These are phyloP conservation scores for Mycena olivaceomarginata DNA, from an alignment of 768 basidiomycete species.

Conservation along the genomic window DNA sequence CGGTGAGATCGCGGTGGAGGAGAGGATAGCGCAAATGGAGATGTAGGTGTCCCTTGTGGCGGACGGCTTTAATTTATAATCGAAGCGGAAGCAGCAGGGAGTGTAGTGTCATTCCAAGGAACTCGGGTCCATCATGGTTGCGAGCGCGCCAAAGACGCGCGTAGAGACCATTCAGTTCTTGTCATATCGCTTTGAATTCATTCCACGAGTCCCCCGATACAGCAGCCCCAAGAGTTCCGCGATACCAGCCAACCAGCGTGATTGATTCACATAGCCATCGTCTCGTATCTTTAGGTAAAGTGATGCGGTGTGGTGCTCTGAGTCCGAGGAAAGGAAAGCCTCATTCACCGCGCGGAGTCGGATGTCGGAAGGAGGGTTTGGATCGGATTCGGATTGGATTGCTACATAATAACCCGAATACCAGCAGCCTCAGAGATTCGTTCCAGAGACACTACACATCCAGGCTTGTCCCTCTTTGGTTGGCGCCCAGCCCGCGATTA, in stretches of 20 bases:
- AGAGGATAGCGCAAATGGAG: background rate
- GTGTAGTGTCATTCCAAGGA: background rate
- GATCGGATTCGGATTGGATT: no score
- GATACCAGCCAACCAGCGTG: background rate
- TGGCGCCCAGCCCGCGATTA: background rate
- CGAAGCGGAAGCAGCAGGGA: conserved; percentile 23
- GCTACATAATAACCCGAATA: background rate
- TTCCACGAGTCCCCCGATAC: background rate
- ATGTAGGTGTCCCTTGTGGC: conserved; percentile 17
- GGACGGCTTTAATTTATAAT: conserved; percentile 26
- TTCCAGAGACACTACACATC: background rate
- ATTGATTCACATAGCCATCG: background rate
- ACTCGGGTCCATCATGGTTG: background rate
- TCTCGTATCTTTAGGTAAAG: conserved; percentile 32
- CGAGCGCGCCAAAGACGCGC: background rate
- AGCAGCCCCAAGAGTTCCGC: background rate
- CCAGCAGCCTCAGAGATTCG: background rate
- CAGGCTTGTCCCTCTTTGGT: background rate
- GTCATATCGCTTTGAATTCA: background rate
- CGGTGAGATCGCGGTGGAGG: background rate
- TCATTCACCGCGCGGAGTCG: conserved; percentile 9
- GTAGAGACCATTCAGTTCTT: background rate
- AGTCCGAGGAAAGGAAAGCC: background rate
- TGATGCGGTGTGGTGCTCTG: background rate
- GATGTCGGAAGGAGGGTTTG: conserved; percentile 2